A percentile compares a stretch with the other conserved stretches of the same genome.
Conservation (phyloP, 2,329 filamentous ascomycete genomes). For the Paradendryphiella salina region DNA sequence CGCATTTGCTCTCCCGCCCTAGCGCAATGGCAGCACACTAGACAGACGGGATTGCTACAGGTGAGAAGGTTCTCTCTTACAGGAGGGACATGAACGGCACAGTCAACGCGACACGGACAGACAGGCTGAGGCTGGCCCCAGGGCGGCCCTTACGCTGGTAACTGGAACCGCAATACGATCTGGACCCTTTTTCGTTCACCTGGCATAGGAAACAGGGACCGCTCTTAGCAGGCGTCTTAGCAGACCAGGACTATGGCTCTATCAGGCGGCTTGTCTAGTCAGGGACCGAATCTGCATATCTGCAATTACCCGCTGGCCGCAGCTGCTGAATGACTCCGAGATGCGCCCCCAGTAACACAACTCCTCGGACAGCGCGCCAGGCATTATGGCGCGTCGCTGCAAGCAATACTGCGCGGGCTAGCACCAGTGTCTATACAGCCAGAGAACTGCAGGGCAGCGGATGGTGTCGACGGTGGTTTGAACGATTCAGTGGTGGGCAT, state of each 20-base stretch:
- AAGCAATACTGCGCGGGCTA: constrained; percentile 28
- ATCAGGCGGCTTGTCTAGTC: constrained; percentile 22
- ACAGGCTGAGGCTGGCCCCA: constrained; percentile 12
- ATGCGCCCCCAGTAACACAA: constrained; percentile 8
- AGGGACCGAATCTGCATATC: constrained; percentile 20
- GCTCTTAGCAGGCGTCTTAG: not conserved
- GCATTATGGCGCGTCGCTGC: constrained; percentile 17
- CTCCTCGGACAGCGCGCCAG: constrained; percentile 4
- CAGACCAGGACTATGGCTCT: not conserved
- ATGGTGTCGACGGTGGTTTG: constrained; percentile 18
- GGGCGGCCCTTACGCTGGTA: constrained; percentile 16
- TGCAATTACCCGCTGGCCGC: constrained; percentile 18
- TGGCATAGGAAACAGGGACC: constrained; percentile 7
- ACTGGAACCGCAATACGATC: constrained; percentile 20
- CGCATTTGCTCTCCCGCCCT: constrained; percentile 3
- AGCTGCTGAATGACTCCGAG: constrained; percentile 4
- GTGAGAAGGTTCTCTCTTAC: constrained; percentile 5
- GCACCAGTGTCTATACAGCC: constrained; percentile 26
- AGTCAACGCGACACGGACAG: not conserved
- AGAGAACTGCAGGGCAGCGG: constrained; percentile 23
- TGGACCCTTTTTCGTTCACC: constrained; percentile 18
- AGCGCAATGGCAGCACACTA: constrained; percentile 1
- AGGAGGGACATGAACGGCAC: too few relatives aligned
- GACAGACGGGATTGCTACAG: constrained; percentile 4
- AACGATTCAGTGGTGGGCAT: constrained; percentile 27